phyloP scores from a whole-genome alignment of 2,329 filamentous ascomycete genomes.

The Aspergillus sp. region DNA sequence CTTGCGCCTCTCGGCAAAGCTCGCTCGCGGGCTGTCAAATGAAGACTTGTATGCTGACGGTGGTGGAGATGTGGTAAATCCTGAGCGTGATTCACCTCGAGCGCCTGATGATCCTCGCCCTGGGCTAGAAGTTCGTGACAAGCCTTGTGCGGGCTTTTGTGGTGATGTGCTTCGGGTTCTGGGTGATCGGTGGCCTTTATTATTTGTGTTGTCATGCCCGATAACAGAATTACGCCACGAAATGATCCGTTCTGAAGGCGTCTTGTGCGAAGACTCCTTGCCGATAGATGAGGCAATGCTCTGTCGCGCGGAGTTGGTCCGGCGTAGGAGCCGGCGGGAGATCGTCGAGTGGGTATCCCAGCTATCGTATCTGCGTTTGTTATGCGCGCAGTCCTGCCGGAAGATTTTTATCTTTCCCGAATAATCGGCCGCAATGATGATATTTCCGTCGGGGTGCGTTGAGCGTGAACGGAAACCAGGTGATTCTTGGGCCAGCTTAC shows the following conservation, averaged over 20 bases:
- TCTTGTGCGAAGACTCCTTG: slow-evolving; percentile 44
- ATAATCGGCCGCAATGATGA: slow-evolving; percentile 88
- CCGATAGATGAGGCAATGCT: slow-evolving; percentile 51
- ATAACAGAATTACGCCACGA: slow-evolving; percentile 77
- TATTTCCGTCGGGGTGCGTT: slow-evolving; percentile 77
- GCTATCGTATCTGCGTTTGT: slow-evolving; percentile 71
- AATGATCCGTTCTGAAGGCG: slow-evolving; percentile 73
- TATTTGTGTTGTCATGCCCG: slow-evolving; percentile 45
- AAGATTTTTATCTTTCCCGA: slow-evolving; percentile 90
- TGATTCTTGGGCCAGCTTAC: slow-evolving; percentile 61
- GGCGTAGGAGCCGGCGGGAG: slow-evolving; percentile 62
- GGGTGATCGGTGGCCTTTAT: slow-evolving; percentile 25
- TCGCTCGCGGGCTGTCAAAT: slow-evolving; percentile 22
- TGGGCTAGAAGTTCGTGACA: slow-evolving; percentile 25
- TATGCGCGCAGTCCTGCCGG: slow-evolving; percentile 85
- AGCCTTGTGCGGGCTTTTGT: slow-evolving; percentile 39
- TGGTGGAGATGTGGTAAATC: slow-evolving; percentile 27
- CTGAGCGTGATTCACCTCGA: slow-evolving; percentile 28
- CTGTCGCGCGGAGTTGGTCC: slow-evolving; percentile 57
- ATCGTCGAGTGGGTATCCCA: slow-evolving; percentile 79
- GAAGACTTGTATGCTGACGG: slow-evolving; percentile 25
- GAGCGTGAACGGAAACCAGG: slow-evolving; percentile 76
- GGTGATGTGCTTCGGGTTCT: slow-evolving; percentile 50
- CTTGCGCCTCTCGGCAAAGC: slow-evolving; percentile 12
- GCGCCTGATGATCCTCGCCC: slow-evolving; percentile 22